Conservation (phyloP, 73 alveolate species). For the Stentor roeselii region DNA sequence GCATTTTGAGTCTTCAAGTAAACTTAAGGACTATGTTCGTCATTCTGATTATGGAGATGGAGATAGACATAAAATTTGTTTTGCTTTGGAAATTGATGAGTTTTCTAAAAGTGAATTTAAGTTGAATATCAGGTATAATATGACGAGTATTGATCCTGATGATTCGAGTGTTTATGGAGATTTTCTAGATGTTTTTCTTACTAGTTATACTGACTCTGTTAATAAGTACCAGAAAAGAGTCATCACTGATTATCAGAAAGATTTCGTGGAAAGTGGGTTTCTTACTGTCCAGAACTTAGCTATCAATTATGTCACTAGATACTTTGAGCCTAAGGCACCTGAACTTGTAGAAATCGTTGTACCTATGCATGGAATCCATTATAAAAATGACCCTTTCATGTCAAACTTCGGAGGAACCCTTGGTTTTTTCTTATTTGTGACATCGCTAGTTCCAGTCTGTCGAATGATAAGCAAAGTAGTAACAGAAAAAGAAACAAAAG, state of each 20-base stretch:
- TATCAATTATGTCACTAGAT: background rate
- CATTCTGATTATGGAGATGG: slow-evolving; percentile 7
- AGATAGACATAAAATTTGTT: slow-evolving; percentile 6
- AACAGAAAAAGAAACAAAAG: slow-evolving; percentile 90
- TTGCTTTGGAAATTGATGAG: background rate
- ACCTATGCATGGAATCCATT: slow-evolving; percentile 14
- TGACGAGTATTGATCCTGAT: background rate
- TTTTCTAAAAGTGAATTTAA: background rate
- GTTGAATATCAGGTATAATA: background rate
- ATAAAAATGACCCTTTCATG: background rate
- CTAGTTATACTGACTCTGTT: background rate
- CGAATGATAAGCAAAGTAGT: slow-evolving; percentile 17
- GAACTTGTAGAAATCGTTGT: background rate
- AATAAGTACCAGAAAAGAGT: slow-evolving; percentile 17
- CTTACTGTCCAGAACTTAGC: background rate
- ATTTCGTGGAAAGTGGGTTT: slow-evolving; percentile 2
- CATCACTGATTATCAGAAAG: background rate
- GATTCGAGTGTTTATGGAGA: background rate
- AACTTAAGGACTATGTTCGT: background rate
- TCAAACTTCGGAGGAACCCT: slow-evolving; percentile 1
- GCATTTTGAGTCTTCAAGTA: background rate
- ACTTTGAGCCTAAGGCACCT: background rate
- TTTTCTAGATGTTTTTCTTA: background rate
- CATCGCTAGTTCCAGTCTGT: slow-evolving; percentile 17
- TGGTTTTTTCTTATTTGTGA: slow-evolving; percentile 24